phyloP scores from a whole-genome alignment of 139 green algal genomes.

The Chlamydomonas applanata region DNA sequence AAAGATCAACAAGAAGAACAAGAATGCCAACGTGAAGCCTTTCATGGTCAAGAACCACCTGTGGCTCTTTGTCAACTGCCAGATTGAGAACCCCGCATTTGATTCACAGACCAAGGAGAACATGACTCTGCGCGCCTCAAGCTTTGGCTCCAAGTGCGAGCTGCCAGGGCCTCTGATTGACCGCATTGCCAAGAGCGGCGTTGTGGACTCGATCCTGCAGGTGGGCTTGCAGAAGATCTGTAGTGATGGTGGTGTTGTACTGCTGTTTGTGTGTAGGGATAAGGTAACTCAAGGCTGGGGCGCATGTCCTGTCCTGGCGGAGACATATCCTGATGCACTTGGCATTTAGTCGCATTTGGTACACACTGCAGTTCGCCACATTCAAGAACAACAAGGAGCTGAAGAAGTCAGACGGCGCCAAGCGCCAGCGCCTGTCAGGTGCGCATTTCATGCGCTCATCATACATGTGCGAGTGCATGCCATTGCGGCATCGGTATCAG shows the following conservation, averaged over 20 bases:
- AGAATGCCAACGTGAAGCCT: constrained; percentile 86
- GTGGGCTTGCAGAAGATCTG: neutral
- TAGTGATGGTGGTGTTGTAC: too few species aligned
- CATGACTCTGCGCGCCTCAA: constrained; percentile 79
- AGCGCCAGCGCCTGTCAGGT: constrained; percentile 57
- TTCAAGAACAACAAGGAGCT: constrained; percentile 95
- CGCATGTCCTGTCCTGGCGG: too few species aligned
- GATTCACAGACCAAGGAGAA: constrained; percentile 99
- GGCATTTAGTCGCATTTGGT: too few species aligned
- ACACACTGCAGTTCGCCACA: constrained; percentile 68
- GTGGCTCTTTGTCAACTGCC: constrained; percentile 96
- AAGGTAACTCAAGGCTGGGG: too few species aligned
- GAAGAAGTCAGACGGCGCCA: constrained; percentile 96
- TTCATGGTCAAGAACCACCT: constrained; percentile 98
- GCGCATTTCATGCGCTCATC: neutral
- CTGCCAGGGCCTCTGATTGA: constrained; percentile 88
- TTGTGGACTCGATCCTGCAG: constrained; percentile 85
- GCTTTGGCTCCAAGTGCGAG: constrained; percentile 95
- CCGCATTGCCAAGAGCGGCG: constrained; percentile 76
- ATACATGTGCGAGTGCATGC: neutral
- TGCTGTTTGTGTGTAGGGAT: too few species aligned
- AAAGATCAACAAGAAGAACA: constrained; percentile 95
- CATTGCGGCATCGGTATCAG: too few species aligned
- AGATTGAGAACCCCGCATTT: constrained; percentile 98
- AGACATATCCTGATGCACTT: too few species aligned